Evolutionary conservation across 2,329 filamentous ascomycete genomes (phyloP).

Genomic region (Colletotrichum lentis): DNA sequence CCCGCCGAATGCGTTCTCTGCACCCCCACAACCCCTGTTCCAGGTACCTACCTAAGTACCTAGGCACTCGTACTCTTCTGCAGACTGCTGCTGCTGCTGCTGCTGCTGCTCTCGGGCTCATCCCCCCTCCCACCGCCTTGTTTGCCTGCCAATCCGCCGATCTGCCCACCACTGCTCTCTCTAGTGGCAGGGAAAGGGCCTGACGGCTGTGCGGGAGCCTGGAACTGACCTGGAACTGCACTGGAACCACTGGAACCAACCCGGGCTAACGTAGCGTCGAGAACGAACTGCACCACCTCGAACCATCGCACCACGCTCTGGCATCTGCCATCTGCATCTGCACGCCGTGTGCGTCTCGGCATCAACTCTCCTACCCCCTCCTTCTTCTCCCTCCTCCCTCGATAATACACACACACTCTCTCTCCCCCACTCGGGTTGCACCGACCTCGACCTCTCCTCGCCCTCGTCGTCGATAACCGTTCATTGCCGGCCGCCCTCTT

Average conservation of each 20-base stretch:
- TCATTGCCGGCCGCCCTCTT: conserved; percentile 20
- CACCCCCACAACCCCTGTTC: neutral
- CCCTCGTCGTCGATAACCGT: conserved; percentile 8
- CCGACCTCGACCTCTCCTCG: conserved; percentile 47
- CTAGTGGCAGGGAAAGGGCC: conserved; percentile 28
- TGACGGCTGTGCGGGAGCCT: conserved; percentile 25
- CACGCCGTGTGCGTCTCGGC: neutral
- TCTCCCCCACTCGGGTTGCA: neutral
- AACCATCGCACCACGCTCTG: neutral
- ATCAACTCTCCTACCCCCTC: neutral
- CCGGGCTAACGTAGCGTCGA: neutral
- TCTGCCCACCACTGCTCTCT: neutral
- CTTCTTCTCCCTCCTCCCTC: neutral
- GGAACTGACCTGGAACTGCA: conserved; percentile 5
- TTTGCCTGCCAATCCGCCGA: conserved; percentile 2
- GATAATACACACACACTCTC: neutral
- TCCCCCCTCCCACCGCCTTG: neutral
- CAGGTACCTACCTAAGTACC: too few species aligned
- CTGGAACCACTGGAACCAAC: conserved; percentile 19
- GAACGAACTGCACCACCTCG: conserved; percentile 7
- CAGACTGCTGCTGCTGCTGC: neutral
- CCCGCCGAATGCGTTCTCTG: conserved; percentile 6
- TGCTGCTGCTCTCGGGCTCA: neutral
- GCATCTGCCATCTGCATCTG: conserved; percentile 3
- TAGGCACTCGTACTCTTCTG: too few species aligned